Percentiles rank a stretch among this genome's conserved stretches.
phyloP scores from a whole-genome alignment of 805 yeast genomes.

The Kodamaea kaohsiungensis region DNA sequence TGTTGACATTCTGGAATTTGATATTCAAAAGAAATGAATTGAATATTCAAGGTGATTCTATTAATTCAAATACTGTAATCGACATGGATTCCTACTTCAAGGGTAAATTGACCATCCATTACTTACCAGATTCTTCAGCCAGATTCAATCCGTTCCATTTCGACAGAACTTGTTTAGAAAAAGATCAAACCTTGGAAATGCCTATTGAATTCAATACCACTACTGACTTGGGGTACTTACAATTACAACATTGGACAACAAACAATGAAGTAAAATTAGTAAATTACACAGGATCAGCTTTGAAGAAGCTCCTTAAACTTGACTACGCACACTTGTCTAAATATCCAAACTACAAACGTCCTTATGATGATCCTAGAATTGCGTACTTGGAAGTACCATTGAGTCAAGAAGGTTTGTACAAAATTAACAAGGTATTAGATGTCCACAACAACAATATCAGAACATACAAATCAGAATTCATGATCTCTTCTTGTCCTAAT shows the following conservation, averaged over 20 bases:
- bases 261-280: constrained; percentile 46
- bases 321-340: constrained; percentile 35
- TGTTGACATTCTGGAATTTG: constrained; percentile 46
- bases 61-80: constrained; percentile 34
- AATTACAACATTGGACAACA: constrained; percentile 61
- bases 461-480: constrained; percentile 58
- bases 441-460: constrained; percentile 59
- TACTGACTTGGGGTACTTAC: constrained; percentile 64
- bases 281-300: constrained; percentile 58
- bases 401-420: constrained; percentile 73
- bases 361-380: constrained; percentile 39
- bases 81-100: constrained; percentile 67
- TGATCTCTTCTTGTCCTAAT: constrained; percentile 76
- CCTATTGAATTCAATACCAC: constrained; percentile 86
- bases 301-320: constrained; percentile 39
- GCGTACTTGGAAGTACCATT: constrained; percentile 68
- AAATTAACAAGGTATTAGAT: constrained; percentile 67
- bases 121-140: constrained; percentile 89
- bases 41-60: constrained; percentile 52
- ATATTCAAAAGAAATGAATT: constrained; percentile 45
- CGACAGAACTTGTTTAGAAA: constrained; percentile 58
- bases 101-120: constrained; percentile 84
- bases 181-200: constrained; percentile 36
- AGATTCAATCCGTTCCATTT: constrained; percentile 73
- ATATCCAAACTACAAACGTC: constrained; percentile 20